These are phyloP conservation scores for Aspergillus taichungensis DNA, from an alignment of 495 filamentous ascomycete species.

Conservation along the genomic window DNA sequence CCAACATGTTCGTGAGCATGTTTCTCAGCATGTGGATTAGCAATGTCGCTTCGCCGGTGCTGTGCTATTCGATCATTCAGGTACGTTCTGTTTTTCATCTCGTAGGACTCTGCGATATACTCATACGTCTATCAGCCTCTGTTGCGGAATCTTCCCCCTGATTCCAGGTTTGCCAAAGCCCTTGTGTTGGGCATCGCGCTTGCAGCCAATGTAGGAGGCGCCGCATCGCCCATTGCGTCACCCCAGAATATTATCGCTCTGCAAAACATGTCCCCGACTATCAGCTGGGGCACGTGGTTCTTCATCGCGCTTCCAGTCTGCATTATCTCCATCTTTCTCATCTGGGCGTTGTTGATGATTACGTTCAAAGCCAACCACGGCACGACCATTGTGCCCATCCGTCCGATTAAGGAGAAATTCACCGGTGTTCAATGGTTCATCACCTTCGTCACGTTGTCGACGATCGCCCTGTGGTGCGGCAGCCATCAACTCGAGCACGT, in stretches of 20 bases:
- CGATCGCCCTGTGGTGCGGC: constrained; percentile 87
- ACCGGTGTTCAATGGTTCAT: constrained; percentile 93
- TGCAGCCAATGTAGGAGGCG: constrained; percentile 90
- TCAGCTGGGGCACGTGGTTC: constrained; percentile 94
- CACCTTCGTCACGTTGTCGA: constrained; percentile 68
- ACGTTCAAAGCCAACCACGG: constrained; percentile 78
- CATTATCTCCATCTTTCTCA: constrained; percentile 76
- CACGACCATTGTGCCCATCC: constrained; percentile 86
- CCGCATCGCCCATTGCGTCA: constrained; percentile 91
- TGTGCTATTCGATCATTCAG: constrained; percentile 96
- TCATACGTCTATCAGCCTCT: constrained; percentile 54
- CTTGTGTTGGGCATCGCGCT: constrained; percentile 95
- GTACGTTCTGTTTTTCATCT: constrained; percentile 29
- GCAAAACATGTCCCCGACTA: constrained; percentile 83
- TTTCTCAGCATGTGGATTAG: constrained; percentile 98
- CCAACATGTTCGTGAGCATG: constrained; percentile 97
- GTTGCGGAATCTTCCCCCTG: constrained; percentile 81
- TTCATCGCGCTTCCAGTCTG: constrained; percentile 91
- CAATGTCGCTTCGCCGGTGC: constrained; percentile 95
- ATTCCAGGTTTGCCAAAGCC: constrained; percentile 87
- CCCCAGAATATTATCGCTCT: constrained; percentile 97
- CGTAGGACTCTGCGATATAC: constrained; percentile 1
- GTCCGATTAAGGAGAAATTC: constrained; percentile 78
- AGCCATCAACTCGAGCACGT: constrained; percentile 77
- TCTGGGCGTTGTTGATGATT: constrained; percentile 78